Base-by-base conservation (phyloP, 148 eudicot species). In the Rhododendron ferrugineum region DNA sequence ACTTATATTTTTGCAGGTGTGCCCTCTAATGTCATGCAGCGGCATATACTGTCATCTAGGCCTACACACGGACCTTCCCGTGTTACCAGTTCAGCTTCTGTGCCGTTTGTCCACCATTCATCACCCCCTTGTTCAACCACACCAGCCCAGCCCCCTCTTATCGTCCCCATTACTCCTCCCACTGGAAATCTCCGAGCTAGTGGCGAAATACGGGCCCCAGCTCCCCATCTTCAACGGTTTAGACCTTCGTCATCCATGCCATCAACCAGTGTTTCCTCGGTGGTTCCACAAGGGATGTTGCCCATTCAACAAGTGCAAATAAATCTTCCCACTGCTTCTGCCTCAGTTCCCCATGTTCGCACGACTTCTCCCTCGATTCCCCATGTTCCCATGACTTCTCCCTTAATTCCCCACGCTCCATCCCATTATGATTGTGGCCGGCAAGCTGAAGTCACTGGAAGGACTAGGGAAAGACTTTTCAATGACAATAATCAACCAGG, bases 151-250 rank as follows among this genome's bases (percentile, higher is more conserved):
- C 86, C 92, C 9, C 89, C 91, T 70, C 85, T 49, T 20, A 84
- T 89, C 47, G 82, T 60, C 84, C 88, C 93, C 82, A 84, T 86
- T 62, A 80, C 87, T 62, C 90, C 87, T 82, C 83, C 88, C 50
- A 83, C 87, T 11, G 85, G 84, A 37, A 89, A 85, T 68, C 84
- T 37, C 34, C 89, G 79, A 78, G 58, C 80, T 23, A 78, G 83
- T 77, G 82, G 89, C 76, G 90, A 90, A 82, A 54, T 87, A 37
- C 94, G 90, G 80, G 89, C 90, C 80, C 90, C 88, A 64, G 90
- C 90, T 70, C 94, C 96, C 46, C 94, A 93, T 79, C 89, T 91
- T 73, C 95, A 88, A 68, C 76, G 88, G 47, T 90, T 85, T 82
- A 88, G 88, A 80, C 78, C 90, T n/a, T 76, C 87, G 50, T 18